Evolutionary conservation across 2,329 filamentous ascomycete species (phyloP), one percentile per base, ranked within the genome.

Genomic region (Xylaria digitata): DNA sequence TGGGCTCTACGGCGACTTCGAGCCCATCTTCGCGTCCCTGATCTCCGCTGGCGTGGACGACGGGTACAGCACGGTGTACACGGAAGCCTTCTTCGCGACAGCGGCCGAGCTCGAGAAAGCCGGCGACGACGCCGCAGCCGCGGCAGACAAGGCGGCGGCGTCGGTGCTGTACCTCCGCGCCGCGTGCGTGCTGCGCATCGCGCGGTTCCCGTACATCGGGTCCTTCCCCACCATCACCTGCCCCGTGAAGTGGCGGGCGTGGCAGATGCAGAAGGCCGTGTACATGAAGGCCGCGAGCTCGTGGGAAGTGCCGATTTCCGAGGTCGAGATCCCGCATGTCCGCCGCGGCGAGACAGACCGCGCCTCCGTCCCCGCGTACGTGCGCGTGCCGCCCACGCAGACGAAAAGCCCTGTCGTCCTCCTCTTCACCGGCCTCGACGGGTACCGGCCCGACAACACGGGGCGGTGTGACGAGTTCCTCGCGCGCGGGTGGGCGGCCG

Each of bases 141-240:
- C 79, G 1, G 85, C 83, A 15, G 11, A 15, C 7, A n/a, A 8
- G 37, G n/a, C 5, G 37, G 32, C 7, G 45, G 58, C 54, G 11
- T 57, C 58, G 17, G 37, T 15, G 8, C 82, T 90, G 19, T 92
- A 89, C 77, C 83, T 92, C n/a, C 87, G 91, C 23, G 89, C 89
- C 5, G 90, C 90, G 23, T 88, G 89, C 30, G 83, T 93, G n/a
- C 90, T 92, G 77, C 86, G 91, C 59, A 93, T 94, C 71, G 85
- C 89, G 0, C 85, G 91, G 17, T 93, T 94, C 74, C 91, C 91
- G 3, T 85, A 86, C 71, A 80, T 86, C 70, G 78, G 80, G 2
- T 70, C 75, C 3, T 80, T 77, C 56, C 82, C 83, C 0, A 57
- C 66, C 1, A 67, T 81, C 46, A 82, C 73, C 70, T 80, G 81